Base-by-base conservation (phyloP, 2,329 filamentous ascomycete species). In the Cercospora canescens region DNA sequence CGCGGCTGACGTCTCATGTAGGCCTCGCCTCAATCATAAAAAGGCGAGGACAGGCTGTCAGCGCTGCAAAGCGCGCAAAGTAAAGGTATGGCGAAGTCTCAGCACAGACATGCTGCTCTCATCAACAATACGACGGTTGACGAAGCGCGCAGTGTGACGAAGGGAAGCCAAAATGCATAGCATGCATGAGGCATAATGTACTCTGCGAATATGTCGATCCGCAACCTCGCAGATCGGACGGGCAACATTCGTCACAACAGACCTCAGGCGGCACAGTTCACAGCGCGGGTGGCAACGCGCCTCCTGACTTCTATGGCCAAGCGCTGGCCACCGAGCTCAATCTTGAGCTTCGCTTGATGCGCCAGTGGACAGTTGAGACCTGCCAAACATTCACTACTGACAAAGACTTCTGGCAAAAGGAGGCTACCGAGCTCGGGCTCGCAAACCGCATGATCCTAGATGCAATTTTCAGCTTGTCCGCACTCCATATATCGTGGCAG, bases 301-400 rank as follows among this genome's bases (percentile, higher is more conserved):
- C 48, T 32, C 12, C 18, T 24, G 59, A 48, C 28, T 37, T 62
- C 18, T 50, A 56, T 30, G 30, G 16, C 14, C 59, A 45, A 24
- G 18, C 24, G 5, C n/a, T 56, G 32, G 32, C 60, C 12, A 35
- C 30, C 34, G 68, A 72, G 57, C 67, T 64, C 2, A 52, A 59
- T 16, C 67, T 74, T 9, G 73, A 74, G 60, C 62, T 73, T 12
- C 67, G 64, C 12, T 67, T 74, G 26, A 74, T 74, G 70, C 72
- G 73, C 50, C 61, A 73, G 41, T 74, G 73, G 73, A 74, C 70
- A 16, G 65, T 70, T 5, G 69, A 71, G 30, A 70, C 69, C 11
- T 71, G 63, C 50, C 54, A 69, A 28, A 69, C 62, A 21, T 71
- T 74, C 55, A 70, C 72, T n/a, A 66, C 67, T 9, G 65, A 67